phyloP scores from a whole-genome alignment of 331 rosid genomes.

The Dryas integrifolia region DNA sequence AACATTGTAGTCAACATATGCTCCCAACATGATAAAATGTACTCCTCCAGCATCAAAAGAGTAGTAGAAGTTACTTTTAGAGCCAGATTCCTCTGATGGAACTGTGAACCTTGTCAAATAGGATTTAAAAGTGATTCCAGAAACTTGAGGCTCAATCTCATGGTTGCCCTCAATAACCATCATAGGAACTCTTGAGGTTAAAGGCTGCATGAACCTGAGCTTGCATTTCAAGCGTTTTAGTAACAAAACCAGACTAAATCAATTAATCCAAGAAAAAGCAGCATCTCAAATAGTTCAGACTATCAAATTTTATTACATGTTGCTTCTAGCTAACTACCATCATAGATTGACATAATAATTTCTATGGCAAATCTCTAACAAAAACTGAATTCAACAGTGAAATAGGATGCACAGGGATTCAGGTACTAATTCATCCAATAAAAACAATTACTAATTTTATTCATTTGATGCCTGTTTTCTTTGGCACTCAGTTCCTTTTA shows the following conservation, averaged over 20 bases:
- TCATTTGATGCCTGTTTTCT: not conserved
- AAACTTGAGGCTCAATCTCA: slow-evolving; percentile 90
- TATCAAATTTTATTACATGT: not conserved
- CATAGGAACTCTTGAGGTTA: slow-evolving; percentile 72
- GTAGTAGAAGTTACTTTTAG: slow-evolving; percentile 74
- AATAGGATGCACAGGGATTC: not conserved
- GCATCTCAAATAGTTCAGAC: not conserved
- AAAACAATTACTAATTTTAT: not conserved
- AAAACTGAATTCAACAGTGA: not conserved
- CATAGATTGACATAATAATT: not conserved
- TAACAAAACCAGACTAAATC: not conserved
- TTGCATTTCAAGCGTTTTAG: slow-evolving; percentile 13
- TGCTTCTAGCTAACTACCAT: too few relatives aligned
- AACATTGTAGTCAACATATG: slow-evolving; percentile 74
- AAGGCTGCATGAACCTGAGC: slow-evolving; percentile 81
- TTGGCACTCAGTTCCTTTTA: not conserved
- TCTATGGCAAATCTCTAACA: not conserved
- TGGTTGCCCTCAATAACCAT: slow-evolving; percentile 96
- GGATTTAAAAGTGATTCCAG: slow-evolving; percentile 66
- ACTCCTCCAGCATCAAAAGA: slow-evolving; percentile 82
- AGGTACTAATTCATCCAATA: not conserved
- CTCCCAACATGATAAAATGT: slow-evolving; percentile 86
- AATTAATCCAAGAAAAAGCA: not conserved
- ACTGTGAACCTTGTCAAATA: slow-evolving; percentile 75
- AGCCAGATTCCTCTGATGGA: slow-evolving; percentile 68